A percentile compares a stretch with the other conserved stretches of the same genome.
Conservation (phyloP, 2,329 filamentous ascomycete species). For the Tolypocladium nubicola region DNA sequence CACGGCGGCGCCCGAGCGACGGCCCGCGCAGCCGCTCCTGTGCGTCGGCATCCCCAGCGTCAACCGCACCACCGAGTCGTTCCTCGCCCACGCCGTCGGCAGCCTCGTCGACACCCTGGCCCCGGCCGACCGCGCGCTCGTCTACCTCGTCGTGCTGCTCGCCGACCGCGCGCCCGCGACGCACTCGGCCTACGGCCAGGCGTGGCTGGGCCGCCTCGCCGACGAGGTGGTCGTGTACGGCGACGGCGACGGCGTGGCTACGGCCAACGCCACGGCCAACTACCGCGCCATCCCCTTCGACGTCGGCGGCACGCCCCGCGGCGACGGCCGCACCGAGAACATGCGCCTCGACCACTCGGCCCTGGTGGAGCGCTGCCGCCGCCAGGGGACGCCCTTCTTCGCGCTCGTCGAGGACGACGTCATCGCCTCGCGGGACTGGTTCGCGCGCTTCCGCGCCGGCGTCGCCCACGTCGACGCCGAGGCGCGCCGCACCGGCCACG, state of each 20-base stretch:
- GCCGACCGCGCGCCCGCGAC: slow-evolving; percentile 20
- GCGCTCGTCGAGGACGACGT: slow-evolving; percentile 27
- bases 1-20: neutral
- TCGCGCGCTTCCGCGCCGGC: slow-evolving; percentile 14
- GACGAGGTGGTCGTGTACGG: slow-evolving; percentile 23
- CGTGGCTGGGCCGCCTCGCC: slow-evolving; percentile 19
- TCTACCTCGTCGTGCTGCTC: slow-evolving; percentile 22
- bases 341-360: slow-evolving; percentile 22
- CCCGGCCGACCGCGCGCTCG: slow-evolving; percentile 16
- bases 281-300: slow-evolving; percentile 12
- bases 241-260: neutral
- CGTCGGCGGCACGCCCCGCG: slow-evolving; percentile 12
- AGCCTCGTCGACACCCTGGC: slow-evolving; percentile 20
- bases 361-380: slow-evolving; percentile 19
- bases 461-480: slow-evolving; percentile 16
- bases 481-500: slow-evolving; percentile 6
- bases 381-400: slow-evolving; percentile 19
- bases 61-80: slow-evolving; percentile 18
- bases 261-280: neutral
- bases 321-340: slow-evolving; percentile 18
- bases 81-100: slow-evolving; percentile 17
- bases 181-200: slow-evolving; percentile 19
- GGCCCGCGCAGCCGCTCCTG: slow-evolving; percentile 6
- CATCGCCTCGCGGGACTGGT: slow-evolving; percentile 24
- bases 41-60: slow-evolving; percentile 25